Evolutionary conservation across 2,329 filamentous ascomycete genomes (phyloP).

Genomic region (Paramyrothecium roridum): DNA sequence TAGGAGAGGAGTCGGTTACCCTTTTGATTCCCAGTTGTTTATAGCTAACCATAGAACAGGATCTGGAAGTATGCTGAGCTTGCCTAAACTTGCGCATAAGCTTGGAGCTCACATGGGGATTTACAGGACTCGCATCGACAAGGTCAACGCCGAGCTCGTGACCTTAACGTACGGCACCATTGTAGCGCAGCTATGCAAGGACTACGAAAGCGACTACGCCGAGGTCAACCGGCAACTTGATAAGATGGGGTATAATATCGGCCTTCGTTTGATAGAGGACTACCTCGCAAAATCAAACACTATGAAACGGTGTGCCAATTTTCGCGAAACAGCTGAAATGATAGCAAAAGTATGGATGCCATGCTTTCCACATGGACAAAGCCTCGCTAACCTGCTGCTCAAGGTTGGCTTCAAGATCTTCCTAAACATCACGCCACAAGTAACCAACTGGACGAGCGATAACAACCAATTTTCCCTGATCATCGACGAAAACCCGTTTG

Average conservation of each 20-base stretch:
- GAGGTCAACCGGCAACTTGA: slow-evolving; percentile 98
- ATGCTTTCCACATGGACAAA: slow-evolving; percentile 9
- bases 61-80: slow-evolving; percentile 82
- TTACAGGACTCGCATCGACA: slow-evolving; percentile 84
- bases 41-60: slow-evolving; percentile 46
- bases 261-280: slow-evolving; percentile 91
- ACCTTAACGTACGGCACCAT: slow-evolving; percentile 98
- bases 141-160: slow-evolving; percentile 96
- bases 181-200: slow-evolving; percentile 92
- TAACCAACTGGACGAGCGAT: slow-evolving; percentile 94
- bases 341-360: slow-evolving; percentile 70
- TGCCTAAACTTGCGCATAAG: background rate
- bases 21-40: slow-evolving; percentile 5
- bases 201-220: slow-evolving; percentile 89
- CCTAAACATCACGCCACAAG: slow-evolving; percentile 88
- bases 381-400: background rate
- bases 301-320: slow-evolving; percentile 84
- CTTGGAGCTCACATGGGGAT: slow-evolving; percentile 8
- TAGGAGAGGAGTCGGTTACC: slow-evolving; percentile 58
- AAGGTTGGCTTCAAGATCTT: slow-evolving; percentile 99
- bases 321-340: slow-evolving; percentile 94
- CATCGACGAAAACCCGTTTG: slow-evolving; percentile 95
- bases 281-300: slow-evolving; percentile 94
- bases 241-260: slow-evolving; percentile 99
- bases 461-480: slow-evolving; percentile 95